phyloP scores from a whole-genome alignment of 1,139 yeast species.

The Schizosaccharomyces versatilis region DNA sequence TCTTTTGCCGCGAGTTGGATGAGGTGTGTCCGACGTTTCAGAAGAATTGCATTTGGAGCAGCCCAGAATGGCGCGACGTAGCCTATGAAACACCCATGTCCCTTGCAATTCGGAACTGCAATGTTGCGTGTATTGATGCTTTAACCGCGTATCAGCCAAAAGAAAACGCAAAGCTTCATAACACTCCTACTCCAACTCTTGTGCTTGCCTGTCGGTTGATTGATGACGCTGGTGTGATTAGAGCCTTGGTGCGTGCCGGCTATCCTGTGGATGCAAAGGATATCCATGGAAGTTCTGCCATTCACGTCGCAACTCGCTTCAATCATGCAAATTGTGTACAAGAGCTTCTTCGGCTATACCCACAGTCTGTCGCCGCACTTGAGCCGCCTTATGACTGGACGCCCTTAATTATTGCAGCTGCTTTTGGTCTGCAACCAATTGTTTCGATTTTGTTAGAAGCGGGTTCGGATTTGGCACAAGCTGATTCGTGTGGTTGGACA shows the following conservation, averaged over 20 bases:
- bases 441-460: slow-evolving; percentile 27
- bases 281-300: not conserved
- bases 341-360: not conserved
- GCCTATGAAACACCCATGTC: not conserved
- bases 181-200: not conserved
- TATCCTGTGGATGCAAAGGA: not conserved
- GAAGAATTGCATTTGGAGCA: not conserved
- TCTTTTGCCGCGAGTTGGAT: not conserved
- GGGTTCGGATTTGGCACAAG: slow-evolving; percentile 30
- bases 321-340: not conserved
- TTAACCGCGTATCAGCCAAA: not conserved
- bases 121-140: not conserved
- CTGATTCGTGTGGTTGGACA: slow-evolving; percentile 85
- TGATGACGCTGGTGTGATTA: not conserved
- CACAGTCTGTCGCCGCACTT: not conserved
- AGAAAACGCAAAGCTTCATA: not conserved
- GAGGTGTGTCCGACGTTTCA: too few species aligned
- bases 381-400: not conserved
- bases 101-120: not conserved
- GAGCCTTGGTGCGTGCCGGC: not conserved
- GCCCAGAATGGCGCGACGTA: not conserved
- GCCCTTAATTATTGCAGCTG: not conserved
- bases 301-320: not conserved
- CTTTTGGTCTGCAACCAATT: not conserved
- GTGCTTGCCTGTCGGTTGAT: not conserved